Evolutionary conservation across 768 basidiomycete genomes (phyloP).

Genomic region (Kwoniella mangroviensis): DNA sequence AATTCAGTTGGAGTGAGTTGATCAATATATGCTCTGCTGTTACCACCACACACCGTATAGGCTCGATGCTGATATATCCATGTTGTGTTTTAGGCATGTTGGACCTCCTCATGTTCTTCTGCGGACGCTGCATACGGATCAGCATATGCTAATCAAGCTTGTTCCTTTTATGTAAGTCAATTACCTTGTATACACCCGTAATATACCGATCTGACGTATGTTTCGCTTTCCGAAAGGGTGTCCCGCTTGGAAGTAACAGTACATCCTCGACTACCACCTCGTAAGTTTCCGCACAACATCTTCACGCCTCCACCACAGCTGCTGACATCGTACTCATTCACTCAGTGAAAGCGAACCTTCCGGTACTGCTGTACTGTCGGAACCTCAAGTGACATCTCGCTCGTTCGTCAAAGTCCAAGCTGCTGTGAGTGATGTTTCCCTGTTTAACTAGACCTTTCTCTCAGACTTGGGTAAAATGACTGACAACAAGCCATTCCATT

Average conservation of each 20-base stretch:
- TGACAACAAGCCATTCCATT: neutral
- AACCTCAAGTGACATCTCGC: conserved; percentile 11
- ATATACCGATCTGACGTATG: neutral
- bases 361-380: neutral
- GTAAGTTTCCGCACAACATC: neutral
- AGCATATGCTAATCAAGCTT: conserved; percentile 31
- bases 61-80: neutral
- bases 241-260: conserved; percentile 9
- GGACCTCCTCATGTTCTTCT: conserved; percentile 27
- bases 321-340: neutral
- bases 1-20: conserved; percentile 37
- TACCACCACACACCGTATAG: neutral
- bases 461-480: neutral
- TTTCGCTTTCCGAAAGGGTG: conserved; percentile 3
- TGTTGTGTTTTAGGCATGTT: conserved; percentile 26
- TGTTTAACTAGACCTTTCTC: neutral
- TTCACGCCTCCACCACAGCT: too few relatives aligned
- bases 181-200: neutral
- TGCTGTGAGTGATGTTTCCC: conserved; percentile 20
- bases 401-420: conserved; percentile 34
- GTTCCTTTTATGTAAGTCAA: conserved; percentile 28
- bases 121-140: conserved; percentile 25
- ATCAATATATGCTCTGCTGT: neutral
- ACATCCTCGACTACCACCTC: neutral
- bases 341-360: neutral